Evolutionary conservation across 2,329 filamentous ascomycete genomes (phyloP).

Genomic region (Pyrenophora teres): DNA sequence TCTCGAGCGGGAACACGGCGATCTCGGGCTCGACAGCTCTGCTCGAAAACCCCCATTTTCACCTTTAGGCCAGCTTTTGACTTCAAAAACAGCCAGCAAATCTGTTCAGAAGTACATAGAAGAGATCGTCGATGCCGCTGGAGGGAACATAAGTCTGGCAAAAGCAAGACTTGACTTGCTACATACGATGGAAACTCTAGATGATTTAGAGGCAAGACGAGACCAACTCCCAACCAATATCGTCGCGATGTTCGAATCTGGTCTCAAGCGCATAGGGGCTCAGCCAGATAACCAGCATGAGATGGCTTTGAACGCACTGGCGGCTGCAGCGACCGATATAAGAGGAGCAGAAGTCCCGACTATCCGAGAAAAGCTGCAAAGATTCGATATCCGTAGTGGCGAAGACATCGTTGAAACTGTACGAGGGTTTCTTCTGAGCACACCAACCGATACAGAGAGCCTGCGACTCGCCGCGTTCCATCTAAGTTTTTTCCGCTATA

Average conservation of each 20-base stretch:
- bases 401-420: slow-evolving; percentile 25
- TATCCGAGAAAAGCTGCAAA: slow-evolving; percentile 6
- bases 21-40: slow-evolving; percentile 10
- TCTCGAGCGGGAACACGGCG: slow-evolving; percentile 27
- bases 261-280: slow-evolving; percentile 15
- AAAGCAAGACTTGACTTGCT: slow-evolving; percentile 24
- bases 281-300: slow-evolving; percentile 9
- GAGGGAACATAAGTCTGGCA: slow-evolving; percentile 21
- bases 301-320: slow-evolving; percentile 19
- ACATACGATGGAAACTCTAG: slow-evolving; percentile 17
- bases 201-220: slow-evolving; percentile 10
- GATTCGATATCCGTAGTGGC: slow-evolving; percentile 13
- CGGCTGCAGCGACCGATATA: slow-evolving; percentile 6
- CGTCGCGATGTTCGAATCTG: slow-evolving; percentile 21
- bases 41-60: slow-evolving; percentile 17
- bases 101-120: slow-evolving; percentile 9
- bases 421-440: slow-evolving; percentile 18
- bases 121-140: slow-evolving; percentile 7
- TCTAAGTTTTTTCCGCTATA: slow-evolving; percentile 18
- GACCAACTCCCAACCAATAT: slow-evolving; percentile 26
- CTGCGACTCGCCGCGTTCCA: slow-evolving; percentile 10
- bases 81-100: background rate
- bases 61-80: slow-evolving; percentile 9
- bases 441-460: slow-evolving; percentile 4
- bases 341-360: slow-evolving; percentile 12